Evolutionary conservation across 768 basidiomycete species (phyloP), one percentile per base, ranked within the genome.

Genomic region (Megacollybia marginata): DNA sequence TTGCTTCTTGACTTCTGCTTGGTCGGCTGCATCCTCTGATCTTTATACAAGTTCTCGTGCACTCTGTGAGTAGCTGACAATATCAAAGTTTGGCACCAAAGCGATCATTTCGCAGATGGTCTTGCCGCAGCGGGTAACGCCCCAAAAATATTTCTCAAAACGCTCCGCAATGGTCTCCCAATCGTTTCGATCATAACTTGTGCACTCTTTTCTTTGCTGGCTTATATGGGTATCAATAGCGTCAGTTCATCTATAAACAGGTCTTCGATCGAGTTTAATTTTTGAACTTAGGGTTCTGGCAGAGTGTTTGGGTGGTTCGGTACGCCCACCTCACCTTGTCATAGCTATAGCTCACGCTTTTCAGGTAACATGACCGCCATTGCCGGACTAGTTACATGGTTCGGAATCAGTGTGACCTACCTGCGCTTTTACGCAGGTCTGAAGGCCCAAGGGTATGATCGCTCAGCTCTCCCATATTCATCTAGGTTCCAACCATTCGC

Each of bases 1-100:
- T 3, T 82, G 79, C 62, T 73, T 95, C 12, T 67, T 98, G 54
- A 90, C 87, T 35, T 90, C 92, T 2, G 92, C 93, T 5, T 93
- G 89, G 85, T 95, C 92, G 20, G 92, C 93, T 33, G 90, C 88
- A 5, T 85, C 84, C 19, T 88, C 85, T 62, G 92, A 95, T 62
- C 64, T 96, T 43, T 95, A 92, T 69, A 93, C 91, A 4, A 85
- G 85, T 43, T 92, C 92, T 15, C 82, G 88, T 48, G 88, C 87
- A 0, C 74, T 97, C 9, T 94, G 87, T 88, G 54, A 57, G 84
- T 72, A 23, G 13, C 33, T 13, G 8, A 13, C 38, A 18, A 5
- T 18, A 15, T 40, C 38, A 13, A 40, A 3, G 8, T 40, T 18
- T 18, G 13, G 38, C 5, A 5, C 38, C 4, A 40, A 40, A n/a